These are phyloP conservation scores for Mycena amicta DNA, from an alignment of 768 basidiomycete species.

Conservation along the genomic window DNA sequence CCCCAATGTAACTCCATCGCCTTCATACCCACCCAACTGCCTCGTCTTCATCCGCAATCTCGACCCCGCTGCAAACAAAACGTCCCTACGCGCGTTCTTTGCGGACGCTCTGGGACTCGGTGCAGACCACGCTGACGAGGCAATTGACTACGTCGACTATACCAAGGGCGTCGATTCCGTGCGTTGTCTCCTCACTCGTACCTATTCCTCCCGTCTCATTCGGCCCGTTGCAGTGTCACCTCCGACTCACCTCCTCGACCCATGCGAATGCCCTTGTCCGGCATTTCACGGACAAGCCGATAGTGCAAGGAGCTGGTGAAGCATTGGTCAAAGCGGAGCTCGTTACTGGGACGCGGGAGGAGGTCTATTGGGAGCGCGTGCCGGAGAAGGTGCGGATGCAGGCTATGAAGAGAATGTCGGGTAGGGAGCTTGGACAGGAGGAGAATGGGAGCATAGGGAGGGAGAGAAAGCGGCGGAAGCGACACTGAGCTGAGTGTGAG, in stretches of 20 bases:
- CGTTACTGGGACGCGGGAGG: slow-evolving; percentile 64
- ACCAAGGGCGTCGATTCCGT: slow-evolving; percentile 77
- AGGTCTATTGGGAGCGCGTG: slow-evolving; percentile 78
- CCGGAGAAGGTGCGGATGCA: slow-evolving; percentile 69
- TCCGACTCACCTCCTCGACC: slow-evolving; percentile 61
- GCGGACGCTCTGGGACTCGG: slow-evolving; percentile 37
- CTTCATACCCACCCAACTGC: slow-evolving; percentile 63
- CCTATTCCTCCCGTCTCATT: neutral
- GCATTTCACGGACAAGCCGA: slow-evolving; percentile 41
- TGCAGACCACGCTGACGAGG: slow-evolving; percentile 25
- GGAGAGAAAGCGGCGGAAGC: too few species aligned
- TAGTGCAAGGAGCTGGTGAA: slow-evolving; percentile 12
- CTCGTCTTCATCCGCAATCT: slow-evolving; percentile 73
- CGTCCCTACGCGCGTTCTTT: slow-evolving; percentile 68
- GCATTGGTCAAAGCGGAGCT: slow-evolving; percentile 51
- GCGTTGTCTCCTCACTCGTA: slow-evolving; percentile 27
- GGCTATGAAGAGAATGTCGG: slow-evolving; percentile 56
- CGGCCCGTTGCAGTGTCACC: slow-evolving; percentile 57
- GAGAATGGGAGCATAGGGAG: neutral
- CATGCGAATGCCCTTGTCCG: slow-evolving; percentile 48
- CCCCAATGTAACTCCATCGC: slow-evolving; percentile 21
- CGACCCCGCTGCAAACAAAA: slow-evolving; percentile 80
- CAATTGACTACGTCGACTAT: slow-evolving; percentile 80
- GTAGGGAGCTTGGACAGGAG: neutral
- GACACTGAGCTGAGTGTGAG: too few species aligned